Base-by-base conservation (phyloP, 495 filamentous ascomycete genomes). In the Hyaloscypha variabilis region DNA sequence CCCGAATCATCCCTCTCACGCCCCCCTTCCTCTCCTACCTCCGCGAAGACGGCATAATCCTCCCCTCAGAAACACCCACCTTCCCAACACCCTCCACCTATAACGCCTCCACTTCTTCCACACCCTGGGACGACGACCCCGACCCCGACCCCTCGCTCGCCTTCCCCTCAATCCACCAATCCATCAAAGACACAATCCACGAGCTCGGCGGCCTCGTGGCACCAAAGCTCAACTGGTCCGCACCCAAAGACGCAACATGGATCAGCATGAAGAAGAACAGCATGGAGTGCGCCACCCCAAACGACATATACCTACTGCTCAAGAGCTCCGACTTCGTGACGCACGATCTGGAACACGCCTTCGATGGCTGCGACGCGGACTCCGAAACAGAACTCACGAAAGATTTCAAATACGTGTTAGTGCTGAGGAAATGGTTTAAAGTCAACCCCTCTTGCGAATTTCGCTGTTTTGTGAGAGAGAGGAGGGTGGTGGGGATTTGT, bases 161-260 rank as follows among this genome's bases (percentile, higher is more conserved):
- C 74, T 87, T 86, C 70, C 83, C 82, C 8, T 88, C 91, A 23
- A 83, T 94, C 2, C 96, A 99, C 77, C 74, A 84, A 42, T 74
- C 84, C 56, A 90, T 99, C 72, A 90, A 88, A 75, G 74, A 81
- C 19, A 89, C 87, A 5, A 97, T 99, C 67, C 71, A 82, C 3
- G 87, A 91, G 62, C 83, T 97, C 0, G 92, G 90, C 34, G 94
- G 95, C 64, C 87, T 86, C 34, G 93, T 93, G 0, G 85, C 87
- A 0, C 96, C 96, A 2, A 99, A 99, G 72, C 81, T 99, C 26
- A 97, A 98, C 81, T 99, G 95, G 95, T 97, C 93, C 30, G 87
- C 91, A 4, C 95, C 95, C 0, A 97, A 97, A 75, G 95, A 99
- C 73, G 96, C 95, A 10, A 91, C 90, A n/a, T 97, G 92, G 87